Conservation (phyloP, 2,329 filamentous ascomycete species). For the Aspergillus pseudotamarii region DNA sequence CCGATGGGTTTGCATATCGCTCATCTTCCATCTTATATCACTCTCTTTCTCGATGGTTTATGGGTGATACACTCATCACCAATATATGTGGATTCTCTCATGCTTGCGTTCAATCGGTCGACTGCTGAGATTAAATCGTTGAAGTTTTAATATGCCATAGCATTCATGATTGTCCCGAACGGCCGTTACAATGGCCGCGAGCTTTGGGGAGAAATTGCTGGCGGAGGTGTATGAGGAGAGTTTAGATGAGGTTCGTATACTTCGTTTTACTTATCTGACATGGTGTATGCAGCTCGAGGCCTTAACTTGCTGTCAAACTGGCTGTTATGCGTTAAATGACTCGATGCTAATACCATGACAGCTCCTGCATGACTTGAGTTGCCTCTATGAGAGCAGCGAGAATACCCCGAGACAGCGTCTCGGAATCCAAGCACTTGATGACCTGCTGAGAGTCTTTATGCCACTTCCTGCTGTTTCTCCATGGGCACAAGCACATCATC, state of each 20-base stretch:
- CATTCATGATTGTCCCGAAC: background rate
- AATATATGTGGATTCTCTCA: background rate
- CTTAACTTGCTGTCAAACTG: background rate
- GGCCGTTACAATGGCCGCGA: conserved; percentile 30
- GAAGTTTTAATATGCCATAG: background rate
- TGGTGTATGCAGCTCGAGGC: background rate
- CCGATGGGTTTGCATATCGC: background rate
- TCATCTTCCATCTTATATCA: background rate
- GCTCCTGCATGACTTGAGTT: conserved; percentile 35
- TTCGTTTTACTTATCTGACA: background rate
- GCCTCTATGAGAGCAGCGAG: conserved; percentile 24
- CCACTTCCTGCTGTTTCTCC: conserved; percentile 16
- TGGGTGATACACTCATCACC: background rate
- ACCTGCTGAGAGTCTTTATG: conserved; percentile 42
- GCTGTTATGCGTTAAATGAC: background rate
- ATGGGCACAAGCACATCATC: conserved; percentile 6
- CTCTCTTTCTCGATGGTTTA: background rate
- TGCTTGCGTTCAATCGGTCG: too few relatives aligned
- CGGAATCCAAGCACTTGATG: conserved; percentile 52
- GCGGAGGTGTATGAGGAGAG: conserved; percentile 52
- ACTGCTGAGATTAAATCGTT: background rate
- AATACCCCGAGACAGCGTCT: conserved; percentile 32
- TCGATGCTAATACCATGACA: conserved; percentile 14
- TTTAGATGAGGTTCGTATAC: conserved; percentile 52
- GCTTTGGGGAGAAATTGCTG: conserved; percentile 57